A percentile compares a stretch with the other conserved stretches of the same genome.
Evolutionary conservation across 2,329 filamentous ascomycete species (phyloP).

Genomic region (Zymoseptoria crescenta): DNA sequence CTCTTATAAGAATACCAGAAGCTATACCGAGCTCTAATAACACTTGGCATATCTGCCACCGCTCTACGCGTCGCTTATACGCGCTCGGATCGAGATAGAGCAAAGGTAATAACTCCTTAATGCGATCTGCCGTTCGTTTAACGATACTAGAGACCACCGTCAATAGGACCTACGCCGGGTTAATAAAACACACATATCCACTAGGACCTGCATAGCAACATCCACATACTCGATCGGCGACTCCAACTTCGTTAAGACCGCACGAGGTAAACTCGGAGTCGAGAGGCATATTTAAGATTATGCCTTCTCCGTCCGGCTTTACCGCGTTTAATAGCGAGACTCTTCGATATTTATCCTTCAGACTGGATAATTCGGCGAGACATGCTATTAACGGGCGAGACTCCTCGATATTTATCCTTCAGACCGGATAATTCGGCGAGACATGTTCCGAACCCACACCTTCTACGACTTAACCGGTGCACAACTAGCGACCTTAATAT

Average conservation of each 20-base stretch:
- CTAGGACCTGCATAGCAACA: no score
- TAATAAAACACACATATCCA: neutral
- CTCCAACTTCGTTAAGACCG: slow-evolving; percentile 1
- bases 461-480: slow-evolving; percentile 6
- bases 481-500: slow-evolving; percentile 19
- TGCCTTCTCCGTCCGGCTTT: slow-evolving; percentile 18
- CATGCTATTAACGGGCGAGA: no score
- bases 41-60: no score
- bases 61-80: no score
- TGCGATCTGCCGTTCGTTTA: slow-evolving; percentile 7
- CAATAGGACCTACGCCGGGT: slow-evolving; percentile 2
- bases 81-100: no score
- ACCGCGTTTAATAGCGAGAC: slow-evolving; percentile 28
- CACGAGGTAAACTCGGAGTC: neutral
- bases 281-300: neutral
- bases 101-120: slow-evolving; percentile 17
- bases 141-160: neutral
- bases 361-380: slow-evolving; percentile 8
- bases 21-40: no score
- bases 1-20: no score
- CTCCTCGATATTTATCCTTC: slow-evolving; percentile 11
- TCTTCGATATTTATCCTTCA: slow-evolving; percentile 12
- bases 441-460: slow-evolving; percentile 2
- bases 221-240: slow-evolving; percentile 12
- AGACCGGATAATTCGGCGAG: slow-evolving; percentile 10